Conservation (phyloP, 2,329 filamentous ascomycete species). For the Podosphaera fusca region DNA sequence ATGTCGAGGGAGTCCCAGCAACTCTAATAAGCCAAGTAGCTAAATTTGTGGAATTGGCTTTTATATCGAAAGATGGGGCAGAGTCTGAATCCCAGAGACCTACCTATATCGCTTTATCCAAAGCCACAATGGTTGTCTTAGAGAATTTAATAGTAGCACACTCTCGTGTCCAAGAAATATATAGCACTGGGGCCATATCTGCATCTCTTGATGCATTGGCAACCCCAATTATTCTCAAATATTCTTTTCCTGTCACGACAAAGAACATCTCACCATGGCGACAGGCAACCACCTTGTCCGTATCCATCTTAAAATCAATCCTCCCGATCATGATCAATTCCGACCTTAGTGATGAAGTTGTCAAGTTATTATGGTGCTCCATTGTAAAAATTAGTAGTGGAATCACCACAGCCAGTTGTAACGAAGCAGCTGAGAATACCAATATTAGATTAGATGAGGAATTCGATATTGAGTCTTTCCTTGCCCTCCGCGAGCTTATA, state of each 20-base stretch:
- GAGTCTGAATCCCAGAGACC: conserved; percentile 26
- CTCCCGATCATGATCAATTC: conserved; percentile 33
- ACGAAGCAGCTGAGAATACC: conserved; percentile 20
- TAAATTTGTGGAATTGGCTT: conserved; percentile 49
- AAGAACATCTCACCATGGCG: conserved; percentile 57
- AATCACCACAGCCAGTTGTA: conserved; percentile 43
- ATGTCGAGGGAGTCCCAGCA: conserved; percentile 39
- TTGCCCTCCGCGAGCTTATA: conserved; percentile 43
- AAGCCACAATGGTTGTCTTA: conserved; percentile 52
- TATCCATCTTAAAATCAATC: conserved; percentile 44
- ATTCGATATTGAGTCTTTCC: conserved; percentile 62
- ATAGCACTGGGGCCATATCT: conserved; percentile 41
- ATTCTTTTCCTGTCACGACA: conserved; percentile 48
- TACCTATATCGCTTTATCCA: conserved; percentile 77
- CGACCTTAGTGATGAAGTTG: conserved; percentile 23
- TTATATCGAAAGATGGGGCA: conserved; percentile 20
- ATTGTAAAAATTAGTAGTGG: conserved; percentile 42
- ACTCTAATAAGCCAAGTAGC: conserved; percentile 47
- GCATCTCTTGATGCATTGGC: conserved; percentile 43
- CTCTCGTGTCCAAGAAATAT: conserved; percentile 40
- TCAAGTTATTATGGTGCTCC: conserved; percentile 43
- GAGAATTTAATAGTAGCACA: conserved; percentile 36
- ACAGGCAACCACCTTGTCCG: conserved; percentile 46
- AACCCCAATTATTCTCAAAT: conserved; percentile 55
- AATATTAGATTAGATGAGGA: conserved; percentile 43